Percentiles rank a stretch among this genome's conserved stretches.
phyloP scores from a whole-genome alignment of 345 rosid species.

The Citropsis articulata region DNA sequence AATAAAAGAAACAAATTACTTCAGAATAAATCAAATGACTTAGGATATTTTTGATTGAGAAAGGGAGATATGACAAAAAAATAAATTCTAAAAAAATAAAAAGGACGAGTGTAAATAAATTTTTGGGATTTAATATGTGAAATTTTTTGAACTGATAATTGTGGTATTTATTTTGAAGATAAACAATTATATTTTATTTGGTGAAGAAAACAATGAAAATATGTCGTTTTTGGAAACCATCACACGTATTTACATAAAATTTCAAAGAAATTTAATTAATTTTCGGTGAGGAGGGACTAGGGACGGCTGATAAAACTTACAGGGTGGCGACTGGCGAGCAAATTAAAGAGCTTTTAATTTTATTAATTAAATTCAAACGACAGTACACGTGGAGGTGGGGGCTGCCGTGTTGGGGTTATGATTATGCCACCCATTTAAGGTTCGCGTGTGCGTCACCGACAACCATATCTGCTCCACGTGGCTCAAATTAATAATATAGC shows the following conservation, averaged over 20 bases:
- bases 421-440: background rate
- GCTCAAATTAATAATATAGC: background rate
- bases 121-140: too few species aligned
- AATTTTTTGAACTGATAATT: background rate
- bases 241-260: background rate
- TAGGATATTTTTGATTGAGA: background rate
- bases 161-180: background rate
- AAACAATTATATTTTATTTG: too few species aligned
- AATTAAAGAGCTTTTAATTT: background rate
- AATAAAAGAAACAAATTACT: background rate
- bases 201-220: background rate
- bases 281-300: background rate
- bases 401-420: background rate
- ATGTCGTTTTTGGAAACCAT: background rate
- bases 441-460: slow-evolving; percentile 2
- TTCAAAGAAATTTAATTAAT: background rate
- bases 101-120: too few species aligned
- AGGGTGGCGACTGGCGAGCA: background rate
- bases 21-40: too few species aligned
- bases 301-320: background rate
- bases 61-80: background rate
- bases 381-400: slow-evolving; percentile 19
- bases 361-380: background rate
- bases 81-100: too few species aligned
- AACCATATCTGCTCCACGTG: background rate